Percentiles rank a stretch among this genome's conserved stretches.
Conservation (phyloP, 1,284 basidiomycete genomes). For the Ceratobasidium papillatum region DNA sequence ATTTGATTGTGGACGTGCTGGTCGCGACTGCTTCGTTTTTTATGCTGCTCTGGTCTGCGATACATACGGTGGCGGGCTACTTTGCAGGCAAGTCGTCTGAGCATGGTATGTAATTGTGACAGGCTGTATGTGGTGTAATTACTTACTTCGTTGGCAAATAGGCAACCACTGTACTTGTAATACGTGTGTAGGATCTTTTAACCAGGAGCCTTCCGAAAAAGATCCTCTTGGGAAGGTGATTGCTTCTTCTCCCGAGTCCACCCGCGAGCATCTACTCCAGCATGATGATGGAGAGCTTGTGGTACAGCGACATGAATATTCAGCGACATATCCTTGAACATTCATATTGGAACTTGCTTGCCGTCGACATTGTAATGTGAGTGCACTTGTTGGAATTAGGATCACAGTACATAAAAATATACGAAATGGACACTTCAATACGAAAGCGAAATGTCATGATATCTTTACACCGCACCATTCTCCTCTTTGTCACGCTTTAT, state of each 20-base stretch:
- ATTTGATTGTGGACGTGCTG: slow-evolving; percentile 3
- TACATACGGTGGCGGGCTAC: not conserved
- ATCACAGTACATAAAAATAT: no score
- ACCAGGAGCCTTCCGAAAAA: not conserved
- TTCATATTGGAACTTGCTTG: no score
- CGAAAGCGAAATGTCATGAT: no score
- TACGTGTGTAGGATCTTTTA: not conserved
- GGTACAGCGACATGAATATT: no score
- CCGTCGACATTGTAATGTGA: no score
- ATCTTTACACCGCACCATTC: no score
- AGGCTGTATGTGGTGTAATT: not conserved
- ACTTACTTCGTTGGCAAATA: not conserved
- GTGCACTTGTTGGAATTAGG: no score
- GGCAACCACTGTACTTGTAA: not conserved
- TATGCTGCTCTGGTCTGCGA: not conserved
- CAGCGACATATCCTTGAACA: no score
- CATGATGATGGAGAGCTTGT: not conserved
- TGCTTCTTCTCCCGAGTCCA: not conserved
- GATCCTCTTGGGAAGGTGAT: not conserved
- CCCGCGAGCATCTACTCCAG: not conserved
- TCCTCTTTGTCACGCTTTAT: no score
- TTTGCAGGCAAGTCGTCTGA: not conserved
- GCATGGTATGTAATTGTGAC: not conserved
- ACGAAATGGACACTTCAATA: no score
- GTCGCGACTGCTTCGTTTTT: slow-evolving; percentile 11